These are phyloP conservation scores for Pulveroboletus sp. DNA, from an alignment of 768 basidiomycete species.

Conservation along the genomic window DNA sequence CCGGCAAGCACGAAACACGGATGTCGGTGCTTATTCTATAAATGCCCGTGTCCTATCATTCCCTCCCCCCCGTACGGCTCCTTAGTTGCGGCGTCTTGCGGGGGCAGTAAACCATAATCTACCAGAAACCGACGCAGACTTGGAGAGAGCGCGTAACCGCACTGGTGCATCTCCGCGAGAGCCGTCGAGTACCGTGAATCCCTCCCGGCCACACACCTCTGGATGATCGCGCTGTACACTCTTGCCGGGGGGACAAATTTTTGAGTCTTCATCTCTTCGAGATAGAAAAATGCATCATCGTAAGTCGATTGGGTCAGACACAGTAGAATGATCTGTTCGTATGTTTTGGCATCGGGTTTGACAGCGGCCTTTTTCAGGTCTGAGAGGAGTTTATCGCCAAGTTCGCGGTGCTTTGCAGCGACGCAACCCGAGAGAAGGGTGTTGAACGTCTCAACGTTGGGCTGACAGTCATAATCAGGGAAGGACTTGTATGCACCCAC, in stretches of 20 bases:
- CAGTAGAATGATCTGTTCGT: constrained; percentile 61
- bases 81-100: background rate
- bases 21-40: background rate
- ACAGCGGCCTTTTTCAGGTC: constrained; percentile 61
- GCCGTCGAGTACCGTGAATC: constrained; percentile 65
- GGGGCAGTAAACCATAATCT: constrained; percentile 4
- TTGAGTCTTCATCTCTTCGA: constrained; percentile 80
- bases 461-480: constrained; percentile 47
- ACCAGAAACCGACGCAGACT: constrained; percentile 32
- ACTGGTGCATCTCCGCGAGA: constrained; percentile 64
- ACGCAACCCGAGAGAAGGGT: constrained; percentile 63
- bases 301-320: constrained; percentile 68
- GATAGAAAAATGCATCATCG: constrained; percentile 84
- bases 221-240: constrained; percentile 58
- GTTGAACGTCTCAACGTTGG: constrained; percentile 66
- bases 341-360: constrained; percentile 55
- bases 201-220: constrained; percentile 48
- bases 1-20: background rate
- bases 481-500: constrained; percentile 71
- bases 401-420: constrained; percentile 49
- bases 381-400: constrained; percentile 61
- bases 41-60: background rate
- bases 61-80: background rate
- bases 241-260: constrained; percentile 46
- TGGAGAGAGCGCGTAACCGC: constrained; percentile 42